Conservation (phyloP, 2,329 filamentous ascomycete genomes). For the Colletotrichum somersetense region DNA sequence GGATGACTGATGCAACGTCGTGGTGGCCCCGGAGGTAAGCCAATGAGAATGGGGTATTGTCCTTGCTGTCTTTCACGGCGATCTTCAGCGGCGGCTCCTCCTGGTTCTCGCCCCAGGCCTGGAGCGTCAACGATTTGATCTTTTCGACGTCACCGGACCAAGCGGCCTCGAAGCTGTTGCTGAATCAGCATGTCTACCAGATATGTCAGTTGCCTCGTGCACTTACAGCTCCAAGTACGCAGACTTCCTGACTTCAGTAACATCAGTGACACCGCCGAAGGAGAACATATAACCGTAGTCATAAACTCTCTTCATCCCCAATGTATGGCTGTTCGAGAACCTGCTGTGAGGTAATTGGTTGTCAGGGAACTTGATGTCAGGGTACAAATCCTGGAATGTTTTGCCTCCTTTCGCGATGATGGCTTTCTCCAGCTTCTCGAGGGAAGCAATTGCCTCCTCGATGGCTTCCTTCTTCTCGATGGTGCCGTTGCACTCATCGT, state of each 20-base stretch:
- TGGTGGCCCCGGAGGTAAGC: conserved; percentile 76
- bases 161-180: conserved; percentile 75
- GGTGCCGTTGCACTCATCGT: conserved; percentile 45
- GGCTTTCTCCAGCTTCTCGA: conserved; percentile 66
- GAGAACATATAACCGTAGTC: conserved; percentile 63
- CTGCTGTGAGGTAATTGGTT: conserved; percentile 41
- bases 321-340: conserved; percentile 2
- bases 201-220: background rate
- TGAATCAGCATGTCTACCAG: conserved; percentile 43
- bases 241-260: conserved; percentile 65
- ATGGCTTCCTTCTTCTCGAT: conserved; percentile 70
- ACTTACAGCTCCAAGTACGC: conserved; percentile 75
- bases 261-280: conserved; percentile 67
- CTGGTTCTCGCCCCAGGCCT: conserved; percentile 66
- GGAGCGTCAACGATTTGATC: conserved; percentile 74
- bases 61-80: conserved; percentile 64
- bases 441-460: conserved; percentile 60
- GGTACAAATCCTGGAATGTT: conserved; percentile 74
- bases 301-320: conserved; percentile 45
- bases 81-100: conserved; percentile 73
- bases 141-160: conserved; percentile 77
- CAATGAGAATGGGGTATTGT: conserved; percentile 74
- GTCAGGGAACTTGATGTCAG: conserved; percentile 56
- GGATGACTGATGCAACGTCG: conserved; percentile 72
- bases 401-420: conserved; percentile 74